These are phyloP conservation scores for Evansstolkia leycettana DNA, from an alignment of 495 filamentous ascomycete species.

Conservation along the genomic window DNA sequence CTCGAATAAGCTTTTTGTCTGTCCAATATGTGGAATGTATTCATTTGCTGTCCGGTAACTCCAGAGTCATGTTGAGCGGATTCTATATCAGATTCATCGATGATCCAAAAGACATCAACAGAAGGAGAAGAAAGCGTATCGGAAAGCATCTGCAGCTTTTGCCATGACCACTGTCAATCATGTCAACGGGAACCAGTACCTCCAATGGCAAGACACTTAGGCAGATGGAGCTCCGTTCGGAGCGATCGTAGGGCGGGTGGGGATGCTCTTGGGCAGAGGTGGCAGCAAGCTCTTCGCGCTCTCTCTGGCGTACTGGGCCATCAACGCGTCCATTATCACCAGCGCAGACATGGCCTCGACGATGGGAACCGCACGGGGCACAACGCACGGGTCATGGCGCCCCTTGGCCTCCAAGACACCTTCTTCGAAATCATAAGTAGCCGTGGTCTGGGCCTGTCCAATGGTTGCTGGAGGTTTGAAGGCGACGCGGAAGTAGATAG, in stretches of 20 bases:
- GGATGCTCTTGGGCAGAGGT: conserved; percentile 24
- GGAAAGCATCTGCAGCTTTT: too few relatives aligned
- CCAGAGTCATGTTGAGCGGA: too few relatives aligned
- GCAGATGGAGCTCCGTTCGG: conserved; percentile 10
- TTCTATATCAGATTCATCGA: too few relatives aligned
- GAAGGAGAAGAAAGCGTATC: too few relatives aligned
- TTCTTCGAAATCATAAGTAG: conserved; percentile 61
- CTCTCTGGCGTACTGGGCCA: conserved; percentile 69
- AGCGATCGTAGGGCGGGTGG: conserved; percentile 18
- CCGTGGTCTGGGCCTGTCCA: conserved; percentile 78
- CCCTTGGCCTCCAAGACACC: conserved; percentile 88
- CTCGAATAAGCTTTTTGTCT: too few relatives aligned
- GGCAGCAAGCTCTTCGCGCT: conserved; percentile 30
- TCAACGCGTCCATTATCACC: conserved; percentile 81
- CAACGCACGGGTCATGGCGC: conserved; percentile 90
- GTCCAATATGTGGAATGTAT: too few relatives aligned
- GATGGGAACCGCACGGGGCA: conserved; percentile 87
- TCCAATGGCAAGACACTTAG: conserved; percentile 1
- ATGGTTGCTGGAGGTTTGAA: conserved; percentile 98
- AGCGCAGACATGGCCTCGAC: conserved; percentile 93
- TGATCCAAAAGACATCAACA: too few relatives aligned
- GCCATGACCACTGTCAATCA: too few relatives aligned
- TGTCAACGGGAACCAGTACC: too few relatives aligned
- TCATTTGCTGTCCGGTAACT: too few relatives aligned
- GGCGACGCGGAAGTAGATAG: conserved; percentile 87